Percentiles rank a stretch among this genome's conserved stretches.
Evolutionary conservation across 2,329 filamentous ascomycete species (phyloP).

Genomic region (Talaromyces sp.): DNA sequence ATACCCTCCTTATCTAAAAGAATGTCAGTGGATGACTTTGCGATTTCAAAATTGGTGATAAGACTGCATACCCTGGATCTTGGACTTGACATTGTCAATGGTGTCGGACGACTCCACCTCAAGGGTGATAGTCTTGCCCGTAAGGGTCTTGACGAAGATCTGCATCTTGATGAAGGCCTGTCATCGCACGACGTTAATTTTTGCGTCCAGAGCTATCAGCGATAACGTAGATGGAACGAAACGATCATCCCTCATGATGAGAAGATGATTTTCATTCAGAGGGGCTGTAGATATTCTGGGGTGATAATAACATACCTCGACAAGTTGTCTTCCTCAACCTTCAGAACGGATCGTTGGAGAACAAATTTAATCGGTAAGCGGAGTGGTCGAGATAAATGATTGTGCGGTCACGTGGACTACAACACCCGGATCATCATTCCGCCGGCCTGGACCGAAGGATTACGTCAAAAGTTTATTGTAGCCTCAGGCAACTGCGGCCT

Average conservation of each 20-base stretch:
- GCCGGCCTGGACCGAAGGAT: not conserved
- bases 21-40: slow-evolving; percentile 25
- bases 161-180: slow-evolving; percentile 51
- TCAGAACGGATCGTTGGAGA: slow-evolving; percentile 37
- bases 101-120: slow-evolving; percentile 99
- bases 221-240: not conserved
- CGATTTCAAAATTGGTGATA: not conserved
- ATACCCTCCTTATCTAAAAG: slow-evolving; percentile 96
- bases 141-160: slow-evolving; percentile 66
- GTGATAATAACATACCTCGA: slow-evolving; percentile 49
- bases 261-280: not conserved
- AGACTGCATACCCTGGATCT: slow-evolving; percentile 64
- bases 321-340: slow-evolving; percentile 63
- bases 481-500: not conserved
- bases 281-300: not conserved
- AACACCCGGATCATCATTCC: not conserved
- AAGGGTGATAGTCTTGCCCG: slow-evolving; percentile 99
- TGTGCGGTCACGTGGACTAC: slow-evolving; percentile 38
- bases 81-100: slow-evolving; percentile 99
- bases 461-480: not conserved
- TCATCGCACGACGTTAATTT: slow-evolving; percentile 20
- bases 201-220: not conserved
- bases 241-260: not conserved
- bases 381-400: slow-evolving; percentile 34
- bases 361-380: slow-evolving; percentile 18